Conservation (phyloP, 2,329 filamentous ascomycete genomes). For the Whalleya microplaca region DNA sequence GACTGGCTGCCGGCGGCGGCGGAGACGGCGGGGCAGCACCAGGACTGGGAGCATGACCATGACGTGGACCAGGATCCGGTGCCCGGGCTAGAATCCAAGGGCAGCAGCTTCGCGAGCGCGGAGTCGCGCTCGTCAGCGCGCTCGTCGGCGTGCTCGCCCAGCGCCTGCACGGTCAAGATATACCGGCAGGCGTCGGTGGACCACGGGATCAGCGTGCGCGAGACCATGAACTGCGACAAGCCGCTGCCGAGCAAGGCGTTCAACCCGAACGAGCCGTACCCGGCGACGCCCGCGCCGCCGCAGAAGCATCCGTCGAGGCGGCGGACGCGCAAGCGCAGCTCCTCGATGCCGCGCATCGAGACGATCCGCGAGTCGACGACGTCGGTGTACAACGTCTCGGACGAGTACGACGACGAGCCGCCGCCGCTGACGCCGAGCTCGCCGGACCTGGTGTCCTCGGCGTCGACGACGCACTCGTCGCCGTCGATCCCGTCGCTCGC, state of each 20-base stretch:
- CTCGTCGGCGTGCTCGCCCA: slow-evolving; percentile 1
- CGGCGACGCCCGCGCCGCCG: neutral
- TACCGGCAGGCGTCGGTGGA: slow-evolving; percentile 1
- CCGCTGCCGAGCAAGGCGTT: slow-evolving; percentile 5
- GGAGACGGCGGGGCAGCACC: neutral
- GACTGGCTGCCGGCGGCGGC: neutral
- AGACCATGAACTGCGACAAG: neutral
- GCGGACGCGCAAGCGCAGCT: neutral
- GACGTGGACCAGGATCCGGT: no score
- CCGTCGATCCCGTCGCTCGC: slow-evolving; percentile 13
- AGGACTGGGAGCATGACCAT: no score
- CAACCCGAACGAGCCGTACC: neutral
- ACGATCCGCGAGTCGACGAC: neutral
- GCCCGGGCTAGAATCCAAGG: no score
- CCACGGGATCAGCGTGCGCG: slow-evolving; percentile 8
- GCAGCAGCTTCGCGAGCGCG: no score
- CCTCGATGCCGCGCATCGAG: neutral
- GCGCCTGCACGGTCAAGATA: slow-evolving; percentile 11
- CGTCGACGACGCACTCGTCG: no score
- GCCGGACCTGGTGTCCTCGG: no score
- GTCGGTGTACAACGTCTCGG: slow-evolving; percentile 7
- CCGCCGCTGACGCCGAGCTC: no score
- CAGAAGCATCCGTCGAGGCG: neutral
- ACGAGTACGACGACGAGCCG: no score
- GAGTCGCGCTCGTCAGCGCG: neutral